These are phyloP conservation scores for Golubevia sp. DNA, from an alignment of 1,284 basidiomycete genomes.

Conservation along the genomic window DNA sequence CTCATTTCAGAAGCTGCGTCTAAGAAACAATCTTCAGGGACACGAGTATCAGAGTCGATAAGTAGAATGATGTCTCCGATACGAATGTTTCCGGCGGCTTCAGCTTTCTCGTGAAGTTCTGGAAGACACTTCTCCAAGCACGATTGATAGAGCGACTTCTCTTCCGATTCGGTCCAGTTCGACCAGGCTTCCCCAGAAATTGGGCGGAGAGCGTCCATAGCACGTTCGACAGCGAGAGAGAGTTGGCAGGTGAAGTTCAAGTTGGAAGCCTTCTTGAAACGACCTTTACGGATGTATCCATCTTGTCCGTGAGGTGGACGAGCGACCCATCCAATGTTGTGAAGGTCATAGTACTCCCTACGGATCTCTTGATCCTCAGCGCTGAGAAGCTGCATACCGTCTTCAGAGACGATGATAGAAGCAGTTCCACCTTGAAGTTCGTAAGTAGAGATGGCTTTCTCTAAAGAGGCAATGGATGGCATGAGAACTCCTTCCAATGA, in stretches of 20 bases:
- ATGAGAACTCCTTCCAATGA: conserved; percentile 62
- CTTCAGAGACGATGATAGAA: conserved; percentile 76
- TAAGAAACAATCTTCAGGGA: conserved; percentile 81
- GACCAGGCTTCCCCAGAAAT: conserved; percentile 38
- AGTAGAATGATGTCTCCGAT: conserved; percentile 43
- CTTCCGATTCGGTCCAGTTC: conserved; percentile 49
- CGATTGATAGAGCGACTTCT: conserved; percentile 50
- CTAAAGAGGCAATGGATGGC: conserved; percentile 78
- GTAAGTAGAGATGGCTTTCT: conserved; percentile 84
- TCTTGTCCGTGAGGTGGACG: conserved; percentile 73
- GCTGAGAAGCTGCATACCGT: conserved; percentile 72
- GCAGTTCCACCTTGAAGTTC: conserved; percentile 80
- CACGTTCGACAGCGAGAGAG: conserved; percentile 75
- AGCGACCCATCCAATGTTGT: conserved; percentile 81
- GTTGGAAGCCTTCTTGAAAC: conserved; percentile 87
- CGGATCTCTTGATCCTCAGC: conserved; percentile 71
- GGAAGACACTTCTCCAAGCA: conserved; percentile 66
- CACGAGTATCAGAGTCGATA: conserved; percentile 78
- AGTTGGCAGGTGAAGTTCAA: conserved; percentile 82
- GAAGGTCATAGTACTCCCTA: conserved; percentile 73
- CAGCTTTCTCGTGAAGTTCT: conserved; percentile 58
- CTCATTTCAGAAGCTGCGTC: conserved; percentile 80
- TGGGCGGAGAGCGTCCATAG: conserved; percentile 67
- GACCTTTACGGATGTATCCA: conserved; percentile 80
- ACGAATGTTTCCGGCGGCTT: conserved; percentile 30